Percentiles rank a stretch among this genome's conserved stretches.
Conservation (phyloP, 2,329 filamentous ascomycete genomes). For the Nigrospora osmanthi region DNA sequence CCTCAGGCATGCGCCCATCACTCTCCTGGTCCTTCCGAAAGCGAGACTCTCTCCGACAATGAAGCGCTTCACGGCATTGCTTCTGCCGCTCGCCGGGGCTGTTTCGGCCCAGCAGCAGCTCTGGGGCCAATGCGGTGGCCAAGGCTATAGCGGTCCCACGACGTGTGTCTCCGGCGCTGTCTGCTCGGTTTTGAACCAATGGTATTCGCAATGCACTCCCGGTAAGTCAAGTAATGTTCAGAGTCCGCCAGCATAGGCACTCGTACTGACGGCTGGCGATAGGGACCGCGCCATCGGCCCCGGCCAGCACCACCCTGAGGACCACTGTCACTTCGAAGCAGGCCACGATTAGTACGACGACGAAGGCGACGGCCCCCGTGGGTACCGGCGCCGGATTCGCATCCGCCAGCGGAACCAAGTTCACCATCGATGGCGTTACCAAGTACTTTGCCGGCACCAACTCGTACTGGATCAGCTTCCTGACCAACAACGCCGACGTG, state of each 20-base stretch:
- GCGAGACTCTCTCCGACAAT: conserved; percentile 8
- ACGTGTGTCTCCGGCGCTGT: conserved; percentile 18
- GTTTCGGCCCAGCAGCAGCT: conserved; percentile 14
- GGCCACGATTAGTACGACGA: conserved; percentile 5
- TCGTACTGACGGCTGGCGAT: neutral
- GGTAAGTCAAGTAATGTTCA: conserved; percentile 11
- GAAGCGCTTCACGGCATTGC: conserved; percentile 12
- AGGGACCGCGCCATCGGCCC: conserved; percentile 5
- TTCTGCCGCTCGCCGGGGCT: conserved; percentile 12
- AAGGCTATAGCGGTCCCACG: conserved; percentile 20
- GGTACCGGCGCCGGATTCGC: conserved; percentile 13
- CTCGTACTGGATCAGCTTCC: conserved; percentile 44
- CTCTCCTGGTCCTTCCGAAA: no score
- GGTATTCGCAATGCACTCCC: conserved; percentile 27
- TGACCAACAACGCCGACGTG: conserved; percentile 44
- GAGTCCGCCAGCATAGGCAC: neutral
- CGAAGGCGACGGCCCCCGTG: conserved; percentile 3
- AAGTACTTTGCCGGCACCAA: conserved; percentile 44
- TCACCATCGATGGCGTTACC: conserved; percentile 32
- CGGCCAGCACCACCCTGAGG: conserved; percentile 5
- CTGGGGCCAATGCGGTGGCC: conserved; percentile 27
- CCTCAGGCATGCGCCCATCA: no score
- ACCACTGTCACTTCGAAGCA: conserved; percentile 4
- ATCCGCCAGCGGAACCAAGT: conserved; percentile 18
- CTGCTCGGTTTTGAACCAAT: conserved; percentile 22